Evolutionary conservation across 331 rosid species (phyloP), one percentile per base, ranked within the genome.

Genomic region (Acacia concinna): DNA sequence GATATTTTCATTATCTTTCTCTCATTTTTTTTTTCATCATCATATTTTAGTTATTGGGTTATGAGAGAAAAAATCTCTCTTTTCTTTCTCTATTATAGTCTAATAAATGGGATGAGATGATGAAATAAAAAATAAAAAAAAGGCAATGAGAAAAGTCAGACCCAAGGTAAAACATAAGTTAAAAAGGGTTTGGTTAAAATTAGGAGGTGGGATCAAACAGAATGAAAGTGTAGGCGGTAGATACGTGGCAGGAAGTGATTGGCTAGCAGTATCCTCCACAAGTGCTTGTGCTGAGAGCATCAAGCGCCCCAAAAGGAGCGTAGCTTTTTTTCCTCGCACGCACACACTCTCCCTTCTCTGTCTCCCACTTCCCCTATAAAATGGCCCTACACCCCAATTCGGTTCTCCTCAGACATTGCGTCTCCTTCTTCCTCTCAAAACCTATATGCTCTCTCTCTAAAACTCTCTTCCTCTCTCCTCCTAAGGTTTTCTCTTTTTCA

Each of bases 271-370:
- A 57, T 37, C 10, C 23, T 4, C 41, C 30, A 23, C 44, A 60
- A 74, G 78, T 68, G 80, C 73, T 68, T 76, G 84, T 82, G 78
- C 73, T 62, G 67, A 82, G 86, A 60, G 84, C 87, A 56, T 30
- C 78, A 83, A 85, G 82, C 91, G 89, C 88, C 84, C 84, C 65
- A 73, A 85, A 85, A 84, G 90, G 90, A 79, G 90, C 93, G 87
- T 89, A 73, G 87, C 90, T 84, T 83, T 86, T 81, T 84, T 30
- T 52, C 8, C 38, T 23, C 81, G 41, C 78, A n/a, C 75, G 74
- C 57, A 28, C 81, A 68, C 71, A 10, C 81, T 74, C 5, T 13
- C 23, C 9, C 13, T 2, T 5, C 88, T 60, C 74, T 68, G 78
- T 73, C 83, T 21, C 35, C 34, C 14, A 67, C 7, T 6, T 60